Conservation (phyloP, 2,329 filamentous ascomycete species). For the Paraphoma sp. region DNA sequence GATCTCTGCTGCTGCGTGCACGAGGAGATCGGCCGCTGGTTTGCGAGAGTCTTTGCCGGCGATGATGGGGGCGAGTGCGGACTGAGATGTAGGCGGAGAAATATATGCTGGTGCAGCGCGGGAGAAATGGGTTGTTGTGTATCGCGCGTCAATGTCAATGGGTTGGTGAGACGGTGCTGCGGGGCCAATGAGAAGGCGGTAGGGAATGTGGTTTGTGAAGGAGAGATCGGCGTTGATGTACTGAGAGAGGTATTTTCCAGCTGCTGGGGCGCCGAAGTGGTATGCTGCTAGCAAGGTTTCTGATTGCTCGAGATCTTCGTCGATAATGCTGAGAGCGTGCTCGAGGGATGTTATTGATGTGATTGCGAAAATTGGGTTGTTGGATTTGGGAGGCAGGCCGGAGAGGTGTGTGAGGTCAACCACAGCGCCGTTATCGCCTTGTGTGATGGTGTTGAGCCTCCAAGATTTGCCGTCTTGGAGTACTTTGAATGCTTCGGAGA, state of each 20-base stretch:
- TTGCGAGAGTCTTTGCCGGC: conserved; percentile 15
- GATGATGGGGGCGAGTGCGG: conserved; percentile 24
- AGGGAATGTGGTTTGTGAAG: conserved; percentile 65
- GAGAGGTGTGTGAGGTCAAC: conserved; percentile 35
- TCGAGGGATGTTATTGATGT: conserved; percentile 59
- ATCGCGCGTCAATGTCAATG: conserved; percentile 24
- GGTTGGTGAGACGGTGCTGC: conserved; percentile 22
- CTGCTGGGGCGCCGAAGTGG: conserved; percentile 57
- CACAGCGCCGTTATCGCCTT: conserved; percentile 31
- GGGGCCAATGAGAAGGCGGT: conserved; percentile 56
- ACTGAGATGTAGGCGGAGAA: conserved; percentile 10
- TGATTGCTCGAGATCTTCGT: conserved; percentile 39
- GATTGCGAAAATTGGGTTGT: conserved; percentile 54
- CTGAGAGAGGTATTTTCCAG: conserved; percentile 66
- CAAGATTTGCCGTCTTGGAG: conserved; percentile 26
- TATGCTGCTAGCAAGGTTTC: conserved; percentile 55
- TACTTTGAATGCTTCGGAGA: conserved; percentile 9
- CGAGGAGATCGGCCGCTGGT: conserved; percentile 18
- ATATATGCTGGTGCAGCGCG: conserved; percentile 26
- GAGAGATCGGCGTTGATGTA: conserved; percentile 60
- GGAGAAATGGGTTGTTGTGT: conserved; percentile 27
- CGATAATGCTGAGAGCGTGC: conserved; percentile 59
- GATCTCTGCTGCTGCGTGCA: conserved; percentile 31
- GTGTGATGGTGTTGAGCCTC: conserved; percentile 27
- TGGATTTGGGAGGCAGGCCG: conserved; percentile 45